Percentiles rank a stretch among this genome's conserved stretches.
Evolutionary conservation across 2,329 filamentous ascomycete genomes (phyloP).

Genomic region (Xylariaceae sp.): DNA sequence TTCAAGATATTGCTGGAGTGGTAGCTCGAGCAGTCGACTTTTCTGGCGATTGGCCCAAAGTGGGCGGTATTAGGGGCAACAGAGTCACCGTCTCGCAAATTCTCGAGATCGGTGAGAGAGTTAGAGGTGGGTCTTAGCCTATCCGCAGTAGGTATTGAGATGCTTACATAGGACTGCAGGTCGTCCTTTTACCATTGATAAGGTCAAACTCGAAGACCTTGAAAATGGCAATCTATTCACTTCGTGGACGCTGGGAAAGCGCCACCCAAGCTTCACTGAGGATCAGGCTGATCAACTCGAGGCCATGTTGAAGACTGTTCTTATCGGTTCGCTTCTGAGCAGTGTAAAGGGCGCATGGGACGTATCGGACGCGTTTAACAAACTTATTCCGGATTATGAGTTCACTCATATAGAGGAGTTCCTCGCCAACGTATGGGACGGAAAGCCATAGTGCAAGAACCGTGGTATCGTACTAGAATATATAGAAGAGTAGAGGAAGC

Average conservation of each 20-base stretch:
- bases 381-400: slow-evolving; percentile 46
- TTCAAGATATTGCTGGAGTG: slow-evolving; percentile 44
- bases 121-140: slow-evolving; percentile 44
- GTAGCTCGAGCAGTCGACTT: slow-evolving; percentile 47
- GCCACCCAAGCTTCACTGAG: slow-evolving; percentile 37
- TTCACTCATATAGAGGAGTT: slow-evolving; percentile 48
- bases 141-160: neutral
- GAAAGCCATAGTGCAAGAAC: slow-evolving; percentile 24
- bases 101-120: slow-evolving; percentile 43
- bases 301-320: slow-evolving; percentile 41
- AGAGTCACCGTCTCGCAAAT: slow-evolving; percentile 41
- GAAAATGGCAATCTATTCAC: slow-evolving; percentile 44
- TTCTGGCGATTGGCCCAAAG: slow-evolving; percentile 46
- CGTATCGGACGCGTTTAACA: slow-evolving; percentile 47
- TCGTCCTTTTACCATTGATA: slow-evolving; percentile 44
- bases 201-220: slow-evolving; percentile 51
- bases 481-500: too few species aligned
- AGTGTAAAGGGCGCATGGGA: slow-evolving; percentile 41
- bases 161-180: slow-evolving; percentile 31
- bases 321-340: slow-evolving; percentile 46
- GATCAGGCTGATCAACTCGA: slow-evolving; percentile 40
- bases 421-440: slow-evolving; percentile 44
- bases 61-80: slow-evolving; percentile 46
- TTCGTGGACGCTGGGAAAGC: slow-evolving; percentile 43
- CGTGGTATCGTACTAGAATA: too few species aligned